Evolutionary conservation across 2,329 filamentous ascomycete species (phyloP), one percentile per base, ranked within the genome.

Genomic region (Colletotrichum caudatum): DNA sequence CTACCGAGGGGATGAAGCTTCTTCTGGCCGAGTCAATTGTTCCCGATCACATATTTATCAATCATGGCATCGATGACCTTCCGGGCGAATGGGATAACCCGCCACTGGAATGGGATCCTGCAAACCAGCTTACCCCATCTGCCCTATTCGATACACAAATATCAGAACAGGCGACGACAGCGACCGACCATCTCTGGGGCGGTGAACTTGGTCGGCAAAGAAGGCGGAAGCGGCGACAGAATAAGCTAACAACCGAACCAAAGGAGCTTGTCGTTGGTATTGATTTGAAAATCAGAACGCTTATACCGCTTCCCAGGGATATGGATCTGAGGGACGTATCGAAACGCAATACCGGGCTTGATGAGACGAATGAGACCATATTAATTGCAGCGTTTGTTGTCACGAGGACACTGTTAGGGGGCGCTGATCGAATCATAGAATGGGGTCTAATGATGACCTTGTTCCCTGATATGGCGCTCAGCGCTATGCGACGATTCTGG

Each of bases 321-420:
- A 37, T 57, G 23, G 70, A 71, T 16, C 44, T 63, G n/a, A 71
- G 61, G 58, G 67, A 71, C 29, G 62, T 33, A n/a, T 50, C 67
- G 29, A 66, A 35, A 51, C 56, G 44, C 20, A 62, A 56, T 23
- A 46, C 39, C 9, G 66, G 60, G 16, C 71, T 74, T 16, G 68
- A 74, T 46, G 71, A 71, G 64, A 67, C 74, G 59, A 64, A 73
- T 41, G 66, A 72, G 48, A 50, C 65, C 39, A 61, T 75, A 29
- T 80, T 90, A 37, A 81, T 91, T 63, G 85, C 88, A 23, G 87
- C 88, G 3, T 88, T 91, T 69, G 81, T 91, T 62, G 85, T 87
- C 18, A 82, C 91, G 48, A 85, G 86, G 23, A 86, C 86, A 9
- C 79, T 92, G 11, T 80, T 90, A 8, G 90, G 90, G 12, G 90